phyloP scores from a whole-genome alignment of 2,329 filamentous ascomycete species.

The Penicillium oxalicum region DNA sequence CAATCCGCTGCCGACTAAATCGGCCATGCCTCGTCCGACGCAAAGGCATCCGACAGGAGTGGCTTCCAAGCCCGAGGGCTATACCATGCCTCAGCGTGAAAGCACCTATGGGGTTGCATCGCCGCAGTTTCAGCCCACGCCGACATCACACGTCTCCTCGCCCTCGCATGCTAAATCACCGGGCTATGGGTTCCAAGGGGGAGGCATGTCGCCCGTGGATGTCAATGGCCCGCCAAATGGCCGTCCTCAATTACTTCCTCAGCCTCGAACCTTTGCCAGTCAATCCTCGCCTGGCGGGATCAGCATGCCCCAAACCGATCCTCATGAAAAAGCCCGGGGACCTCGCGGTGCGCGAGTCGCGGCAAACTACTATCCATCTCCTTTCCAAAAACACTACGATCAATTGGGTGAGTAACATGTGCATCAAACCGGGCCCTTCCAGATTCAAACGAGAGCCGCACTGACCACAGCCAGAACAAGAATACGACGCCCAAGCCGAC shows the following conservation, averaged over 20 bases:
- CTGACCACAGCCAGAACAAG: slow-evolving; percentile 66
- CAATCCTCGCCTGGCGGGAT: slow-evolving; percentile 30
- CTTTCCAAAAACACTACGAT: slow-evolving; percentile 90
- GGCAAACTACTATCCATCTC: slow-evolving; percentile 68
- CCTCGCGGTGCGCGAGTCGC: slow-evolving; percentile 34
- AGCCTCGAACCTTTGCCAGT: slow-evolving; percentile 29
- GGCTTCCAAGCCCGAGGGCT: slow-evolving; percentile 58
- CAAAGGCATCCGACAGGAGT: slow-evolving; percentile 68
- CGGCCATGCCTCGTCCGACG: slow-evolving; percentile 69
- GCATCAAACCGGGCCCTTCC: slow-evolving; percentile 46
- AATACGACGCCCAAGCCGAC: slow-evolving; percentile 86
- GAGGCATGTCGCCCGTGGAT: slow-evolving; percentile 53
- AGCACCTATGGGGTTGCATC: slow-evolving; percentile 46
- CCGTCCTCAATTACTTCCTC: slow-evolving; percentile 43
- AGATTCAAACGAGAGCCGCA: neutral
- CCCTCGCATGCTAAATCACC: slow-evolving; percentile 58
- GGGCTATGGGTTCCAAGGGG: slow-evolving; percentile 54
- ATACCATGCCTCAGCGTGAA: slow-evolving; percentile 47
- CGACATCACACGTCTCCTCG: slow-evolving; percentile 71
- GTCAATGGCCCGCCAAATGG: slow-evolving; percentile 50
- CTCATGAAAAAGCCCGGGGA: slow-evolving; percentile 30
- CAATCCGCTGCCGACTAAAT: slow-evolving; percentile 63
- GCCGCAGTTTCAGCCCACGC: slow-evolving; percentile 72
- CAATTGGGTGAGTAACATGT: slow-evolving; percentile 71
- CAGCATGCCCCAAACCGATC: slow-evolving; percentile 34